Percentiles rank a stretch among this genome's conserved stretches.
Evolutionary conservation across 2,329 filamentous ascomycete genomes (phyloP).

Genomic region (Calonectria hawksworthii): DNA sequence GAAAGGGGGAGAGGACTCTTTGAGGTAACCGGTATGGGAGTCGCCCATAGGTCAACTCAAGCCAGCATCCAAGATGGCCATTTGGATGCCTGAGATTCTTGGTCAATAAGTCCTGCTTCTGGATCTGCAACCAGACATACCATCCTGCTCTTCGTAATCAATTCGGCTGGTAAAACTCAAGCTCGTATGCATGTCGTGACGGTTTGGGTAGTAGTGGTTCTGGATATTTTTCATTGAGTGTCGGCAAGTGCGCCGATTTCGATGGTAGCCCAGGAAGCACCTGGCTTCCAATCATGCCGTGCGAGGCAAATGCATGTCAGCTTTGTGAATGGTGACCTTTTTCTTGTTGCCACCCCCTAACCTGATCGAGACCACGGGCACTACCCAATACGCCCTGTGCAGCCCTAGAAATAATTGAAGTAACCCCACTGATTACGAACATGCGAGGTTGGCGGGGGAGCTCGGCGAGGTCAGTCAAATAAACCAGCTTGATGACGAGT

Average conservation of each 20-base stretch:
- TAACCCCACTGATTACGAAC: constrained; percentile 6
- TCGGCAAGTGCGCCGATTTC: not conserved
- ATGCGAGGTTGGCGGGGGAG: not conserved
- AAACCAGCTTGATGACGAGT: too few species aligned
- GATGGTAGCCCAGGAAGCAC: not conserved
- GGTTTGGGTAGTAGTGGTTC: not conserved
- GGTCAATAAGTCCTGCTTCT: not conserved
- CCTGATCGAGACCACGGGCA: not conserved
- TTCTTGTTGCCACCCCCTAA: not conserved
- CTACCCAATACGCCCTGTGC: not conserved
- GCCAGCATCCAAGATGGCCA: too few species aligned
- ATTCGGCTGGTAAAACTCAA: not conserved
- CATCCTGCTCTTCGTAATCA: not conserved
- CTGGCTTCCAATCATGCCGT: not conserved
- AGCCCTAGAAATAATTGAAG: not conserved
- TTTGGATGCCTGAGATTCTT: not conserved
- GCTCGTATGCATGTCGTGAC: not conserved
- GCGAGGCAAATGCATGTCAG: not conserved
- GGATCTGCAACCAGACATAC: not conserved
- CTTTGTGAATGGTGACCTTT: not conserved
- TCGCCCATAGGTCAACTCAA: too few species aligned
- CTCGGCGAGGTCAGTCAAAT: not conserved
- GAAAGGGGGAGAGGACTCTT: too few species aligned
- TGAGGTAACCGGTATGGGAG: too few species aligned
- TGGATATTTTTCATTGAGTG: not conserved